These are phyloP conservation scores for Mallotus nudiflorus DNA, from an alignment of 345 rosid genomes.

Conservation along the genomic window DNA sequence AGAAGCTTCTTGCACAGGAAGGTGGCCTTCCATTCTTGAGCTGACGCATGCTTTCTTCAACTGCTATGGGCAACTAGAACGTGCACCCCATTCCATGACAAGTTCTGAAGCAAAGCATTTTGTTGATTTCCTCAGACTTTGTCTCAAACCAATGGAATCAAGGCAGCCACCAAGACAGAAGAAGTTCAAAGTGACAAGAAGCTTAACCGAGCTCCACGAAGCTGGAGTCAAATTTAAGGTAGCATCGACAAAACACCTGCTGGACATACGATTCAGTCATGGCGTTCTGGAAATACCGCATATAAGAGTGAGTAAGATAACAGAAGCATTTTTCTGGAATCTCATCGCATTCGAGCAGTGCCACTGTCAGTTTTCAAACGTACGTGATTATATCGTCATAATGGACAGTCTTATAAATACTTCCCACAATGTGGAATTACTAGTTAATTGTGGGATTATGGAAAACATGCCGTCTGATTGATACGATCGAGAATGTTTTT, in stretches of 20 bases:
- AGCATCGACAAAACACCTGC: conserved; percentile 2
- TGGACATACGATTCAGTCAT: conserved; percentile 14
- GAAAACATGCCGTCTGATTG: neutral
- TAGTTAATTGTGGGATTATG: neutral
- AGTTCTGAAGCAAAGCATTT: neutral
- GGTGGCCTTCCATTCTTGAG: conserved; percentile 10
- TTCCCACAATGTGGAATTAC: conserved; percentile 16
- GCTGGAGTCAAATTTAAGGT: conserved; percentile 20
- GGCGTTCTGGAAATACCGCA: conserved; percentile 16
- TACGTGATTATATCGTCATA: conserved; percentile 10
- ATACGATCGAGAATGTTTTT: too few species aligned
- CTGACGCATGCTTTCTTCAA: conserved; percentile 4
- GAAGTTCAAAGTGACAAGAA: neutral
- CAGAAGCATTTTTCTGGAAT: conserved; percentile 18
- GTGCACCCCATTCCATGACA: neutral
- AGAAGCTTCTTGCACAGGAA: neutral
- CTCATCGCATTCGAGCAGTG: conserved; percentile 20
- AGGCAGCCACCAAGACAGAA: neutral
- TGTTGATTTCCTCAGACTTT: conserved; percentile 17
- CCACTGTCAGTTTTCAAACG: neutral
- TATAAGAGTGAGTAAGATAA: neutral
- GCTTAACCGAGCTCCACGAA: conserved; percentile 15
- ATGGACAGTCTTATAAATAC: conserved; percentile 15
- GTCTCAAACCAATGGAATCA: neutral
- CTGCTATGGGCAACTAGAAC: conserved; percentile 4